Base-by-base conservation (phyloP, 139 green algal genomes). In the Edaphochlamys debaryana region DNA sequence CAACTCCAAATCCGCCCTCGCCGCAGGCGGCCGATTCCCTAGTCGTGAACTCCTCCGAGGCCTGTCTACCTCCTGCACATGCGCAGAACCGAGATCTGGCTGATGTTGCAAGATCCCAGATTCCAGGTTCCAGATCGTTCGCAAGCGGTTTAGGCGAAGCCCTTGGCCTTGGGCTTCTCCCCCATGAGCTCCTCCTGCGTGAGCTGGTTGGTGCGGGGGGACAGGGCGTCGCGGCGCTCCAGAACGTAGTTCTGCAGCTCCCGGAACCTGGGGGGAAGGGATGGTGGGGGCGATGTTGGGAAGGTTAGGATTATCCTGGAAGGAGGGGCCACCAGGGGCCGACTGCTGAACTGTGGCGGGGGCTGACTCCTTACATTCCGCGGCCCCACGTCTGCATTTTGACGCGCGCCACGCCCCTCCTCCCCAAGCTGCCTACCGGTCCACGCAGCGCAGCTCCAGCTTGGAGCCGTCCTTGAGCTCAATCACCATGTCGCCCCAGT, bases 401-500 rank as follows among this genome's bases (percentile, higher is more conserved):
- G n/a, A n/a, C n/a, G n/a, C n/a, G n/a, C n/a, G n/a, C n/a, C n/a
- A n/a, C n/a, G n/a, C n/a, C 13, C 45, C 11, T 54, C 45, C 45
- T 9, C 20, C 54, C 54, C 23, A 15, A 4, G 54, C 23, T 30
- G 54, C 88, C 80, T 83, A 97, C 90, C 82, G 89, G 48, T 96
- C 94, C 36, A 98, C 54, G 1, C 92, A 92, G 58, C 95, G 88
- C 69, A 98, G 91, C 88, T 98, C 95, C 27, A 98, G 86, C 83
- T 96, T 96, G 83, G 85, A 84, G 22, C 89, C 92, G 70, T 97
- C 92, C 27, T 79, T 86, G 45, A 98, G 90, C 74, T 89, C 76
- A 34, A 89, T 79, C 41, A 98, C 91, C 96, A 98, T 98, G 90
- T 98, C 96, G 15, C 96, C 96, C 94, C 95, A 98, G 19, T 89